Base-by-base conservation (phyloP, 2,329 filamentous ascomycete genomes). In the Calonectria leucothoes region DNA sequence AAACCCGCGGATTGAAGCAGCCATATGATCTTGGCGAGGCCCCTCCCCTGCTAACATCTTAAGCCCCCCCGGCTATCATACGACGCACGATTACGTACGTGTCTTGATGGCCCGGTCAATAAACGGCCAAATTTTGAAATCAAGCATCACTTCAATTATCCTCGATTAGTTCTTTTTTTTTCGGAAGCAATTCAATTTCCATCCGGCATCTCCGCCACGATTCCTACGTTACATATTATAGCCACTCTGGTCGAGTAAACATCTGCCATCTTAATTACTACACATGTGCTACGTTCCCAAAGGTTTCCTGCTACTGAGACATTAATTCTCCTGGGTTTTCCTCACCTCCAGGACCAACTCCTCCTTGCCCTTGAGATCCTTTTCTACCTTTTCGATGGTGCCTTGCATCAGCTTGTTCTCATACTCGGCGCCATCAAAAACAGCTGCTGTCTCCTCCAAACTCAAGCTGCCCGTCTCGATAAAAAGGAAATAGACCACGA, bases 401-500 rank as follows among this genome's bases (percentile, higher is more conserved):
- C 48, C 61, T 29, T 66, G 59, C 31, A 61, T 63, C 25, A 73
- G 48, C 27, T 71, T 70, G 15, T 64, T 65, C 55, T 57, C 55
- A 31, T 59, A 66, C 12, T 69, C 69, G n/a, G 25, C n/a, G 6
- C 64, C 68, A 55, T 74, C 69, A 15, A 74, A 33, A 12, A 71
- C 64, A n/a, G 65, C 51, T 5, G 63, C 69, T 1, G 64, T 74
- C 65, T 74, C 72, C 23, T 74, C 72, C 6, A 74, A 35, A 17
- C 64, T 74, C n/a, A 68, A 37, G 20, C 48, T 65, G 5, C 69
- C 64, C 1, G 69, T 74, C 48, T 74, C 72, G 1, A 71, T 48
- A 37, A 74, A 74, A 1, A 74, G 49, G 48, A 74, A 74, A n/a
- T 74, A 71, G 15, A 74, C 65, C 25, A 74, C 72, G 3, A 71